These are phyloP conservation scores for Lomentospora prolificans DNA, from an alignment of 2,329 filamentous ascomycete genomes.

Conservation along the genomic window DNA sequence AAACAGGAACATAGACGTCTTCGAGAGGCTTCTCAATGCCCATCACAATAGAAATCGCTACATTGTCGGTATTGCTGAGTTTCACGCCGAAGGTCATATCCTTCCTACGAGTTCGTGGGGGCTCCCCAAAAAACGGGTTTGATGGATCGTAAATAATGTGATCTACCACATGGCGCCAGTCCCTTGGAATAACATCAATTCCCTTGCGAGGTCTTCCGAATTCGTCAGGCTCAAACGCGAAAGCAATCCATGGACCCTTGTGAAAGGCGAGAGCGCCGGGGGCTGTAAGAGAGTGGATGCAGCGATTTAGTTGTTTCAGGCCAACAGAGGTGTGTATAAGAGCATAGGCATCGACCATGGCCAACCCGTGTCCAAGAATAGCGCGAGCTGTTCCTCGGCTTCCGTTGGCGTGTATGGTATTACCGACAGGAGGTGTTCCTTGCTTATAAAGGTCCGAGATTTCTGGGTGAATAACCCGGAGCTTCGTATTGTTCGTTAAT, in stretches of 20 bases:
- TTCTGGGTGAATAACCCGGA: not conserved
- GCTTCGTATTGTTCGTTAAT: not conserved
- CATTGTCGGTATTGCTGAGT: not conserved
- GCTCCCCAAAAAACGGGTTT: not conserved
- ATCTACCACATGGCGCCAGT: conserved; percentile 2
- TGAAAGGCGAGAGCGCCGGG: not conserved
- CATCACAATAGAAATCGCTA: not conserved
- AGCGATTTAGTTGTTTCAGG: not conserved
- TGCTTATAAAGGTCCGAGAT: not conserved
- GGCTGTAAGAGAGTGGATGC: not conserved
- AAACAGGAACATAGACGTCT: not conserved
- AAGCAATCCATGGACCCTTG: not conserved
- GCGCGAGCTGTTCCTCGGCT: not conserved
- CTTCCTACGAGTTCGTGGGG: not conserved
- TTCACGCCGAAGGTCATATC: not conserved
- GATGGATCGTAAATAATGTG: not conserved
- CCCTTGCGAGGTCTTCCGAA: not conserved
- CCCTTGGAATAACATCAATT: conserved; percentile 1
- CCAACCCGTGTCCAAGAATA: not conserved
- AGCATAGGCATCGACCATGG: not conserved
- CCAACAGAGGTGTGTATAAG: not conserved
- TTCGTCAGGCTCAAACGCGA: conserved; percentile 1
- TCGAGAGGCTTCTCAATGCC: conserved; percentile 1
- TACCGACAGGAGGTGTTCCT: too few species aligned
- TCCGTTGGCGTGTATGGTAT: not conserved